These are phyloP conservation scores for Teratosphaeria gauchensis DNA, from an alignment of 2,329 filamentous ascomycete species.

Conservation along the genomic window DNA sequence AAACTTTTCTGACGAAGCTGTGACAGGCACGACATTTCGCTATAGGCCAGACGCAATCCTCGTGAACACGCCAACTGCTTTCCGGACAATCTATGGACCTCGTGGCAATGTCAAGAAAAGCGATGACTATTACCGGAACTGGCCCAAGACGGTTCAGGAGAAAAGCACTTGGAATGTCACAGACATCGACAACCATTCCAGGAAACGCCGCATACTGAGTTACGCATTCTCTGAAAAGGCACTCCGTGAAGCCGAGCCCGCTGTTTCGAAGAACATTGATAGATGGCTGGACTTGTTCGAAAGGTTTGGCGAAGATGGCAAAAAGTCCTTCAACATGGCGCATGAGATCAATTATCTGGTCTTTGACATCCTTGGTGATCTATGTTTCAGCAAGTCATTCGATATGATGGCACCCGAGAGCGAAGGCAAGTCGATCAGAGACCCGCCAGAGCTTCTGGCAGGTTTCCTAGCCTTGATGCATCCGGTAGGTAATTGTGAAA, in stretches of 20 bases:
- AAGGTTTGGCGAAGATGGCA: neutral
- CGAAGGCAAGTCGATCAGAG: conserved; percentile 32
- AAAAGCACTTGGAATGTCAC: conserved; percentile 13
- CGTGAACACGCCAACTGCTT: conserved; percentile 11
- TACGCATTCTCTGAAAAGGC: conserved; percentile 39
- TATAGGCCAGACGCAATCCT: conserved; percentile 13
- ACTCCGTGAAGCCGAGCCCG: conserved; percentile 37
- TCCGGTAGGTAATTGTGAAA: conserved; percentile 14
- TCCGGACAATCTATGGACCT: conserved; percentile 10
- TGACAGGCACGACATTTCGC: conserved; percentile 10
- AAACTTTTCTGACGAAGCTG: neutral
- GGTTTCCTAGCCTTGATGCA: conserved; percentile 18
- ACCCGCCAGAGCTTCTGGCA: conserved; percentile 34
- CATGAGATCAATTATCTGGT: conserved; percentile 32
- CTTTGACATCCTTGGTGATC: conserved; percentile 40
- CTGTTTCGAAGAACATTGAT: conserved; percentile 11
- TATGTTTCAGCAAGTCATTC: conserved; percentile 20
- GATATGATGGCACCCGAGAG: conserved; percentile 15
- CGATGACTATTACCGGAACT: conserved; percentile 10
- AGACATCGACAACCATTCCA: conserved; percentile 36
- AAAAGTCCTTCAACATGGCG: conserved; percentile 32
- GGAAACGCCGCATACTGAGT: conserved; percentile 37
- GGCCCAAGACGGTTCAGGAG: conserved; percentile 6
- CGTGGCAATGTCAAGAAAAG: conserved; percentile 13
- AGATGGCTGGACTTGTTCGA: conserved; percentile 4